Base-by-base conservation (phyloP, 495 filamentous ascomycete genomes). In the Talaromyces thailandensis region DNA sequence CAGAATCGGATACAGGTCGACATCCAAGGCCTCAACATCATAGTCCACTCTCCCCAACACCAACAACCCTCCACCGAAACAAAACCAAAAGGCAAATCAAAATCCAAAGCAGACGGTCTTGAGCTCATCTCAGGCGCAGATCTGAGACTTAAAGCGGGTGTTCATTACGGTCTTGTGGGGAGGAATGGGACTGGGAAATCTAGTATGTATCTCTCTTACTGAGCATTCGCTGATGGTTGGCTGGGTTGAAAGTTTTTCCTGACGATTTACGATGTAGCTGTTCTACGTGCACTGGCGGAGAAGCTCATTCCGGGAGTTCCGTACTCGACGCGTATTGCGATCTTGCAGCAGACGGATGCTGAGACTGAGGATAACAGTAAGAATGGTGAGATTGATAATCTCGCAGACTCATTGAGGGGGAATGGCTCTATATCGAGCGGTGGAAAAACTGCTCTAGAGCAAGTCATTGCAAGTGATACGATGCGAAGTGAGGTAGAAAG, bases 161-260 rank as follows among this genome's bases (percentile, higher is more conserved):
- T 83, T 26, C 81, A 86, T 56, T 93, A 93, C 76, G 90, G 86
- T 0, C 71, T 94, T 8, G 74, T 92, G 23, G 90, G 90, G 0
- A 77, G 88, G 24, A 94, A 94, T 76, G 90, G 90, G 2, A 84
- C 84, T 4, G 90, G 90, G 6, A 94, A 94, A 71, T 90, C 87
- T 18, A 94, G 87, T 90, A 68, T 73, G 83, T 66, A 24, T 48
- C 9, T 9, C 24, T 35, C 55, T 28, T 3, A 28, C 26, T 6
- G n/a, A n/a, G n/a, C n/a, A n/a, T n/a, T n/a, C n/a, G n/a, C n/a
- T n/a, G n/a, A n/a, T n/a, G n/a, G n/a, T n/a, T n/a, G n/a, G n/a
- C n/a, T n/a, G n/a, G n/a, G n/a, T n/a, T n/a, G n/a, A n/a, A 52
- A 37, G 51, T 29, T n/a, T 45, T 11, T 52, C 56, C 23, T 52